A percentile compares a stretch with the other conserved stretches of the same genome.
phyloP scores from a whole-genome alignment of 2,329 filamentous ascomycete genomes.

The Akanthomyces dipterigenus region DNA sequence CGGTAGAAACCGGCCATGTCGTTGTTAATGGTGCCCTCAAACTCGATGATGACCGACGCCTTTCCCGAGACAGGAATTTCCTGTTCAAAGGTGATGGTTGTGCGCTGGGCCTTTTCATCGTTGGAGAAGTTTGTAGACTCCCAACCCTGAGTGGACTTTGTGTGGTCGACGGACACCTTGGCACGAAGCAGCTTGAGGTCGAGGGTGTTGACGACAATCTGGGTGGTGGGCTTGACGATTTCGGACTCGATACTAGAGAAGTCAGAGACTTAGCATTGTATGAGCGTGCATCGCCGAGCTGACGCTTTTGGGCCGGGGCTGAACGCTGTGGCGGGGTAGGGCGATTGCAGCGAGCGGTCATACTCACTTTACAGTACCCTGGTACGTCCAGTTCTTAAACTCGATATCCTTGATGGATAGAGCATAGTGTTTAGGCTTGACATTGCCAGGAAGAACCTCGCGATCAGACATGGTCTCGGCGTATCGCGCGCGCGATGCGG shows the following conservation, averaged over 20 bases:
- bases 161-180: constrained; percentile 53
- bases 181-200: constrained; percentile 68
- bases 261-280: constrained; percentile 7
- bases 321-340: constrained; percentile 3
- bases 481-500: constrained; percentile 10
- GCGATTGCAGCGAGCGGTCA: not conserved
- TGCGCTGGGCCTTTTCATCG: constrained; percentile 77
- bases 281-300: not conserved
- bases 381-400: constrained; percentile 67
- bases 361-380: constrained; percentile 64
- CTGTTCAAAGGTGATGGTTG: constrained; percentile 67
- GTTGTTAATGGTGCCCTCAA: constrained; percentile 78
- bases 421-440: constrained; percentile 81
- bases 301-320: not conserved
- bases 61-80: constrained; percentile 62
- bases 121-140: constrained; percentile 66
- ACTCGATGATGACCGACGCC: constrained; percentile 62
- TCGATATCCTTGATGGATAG: constrained; percentile 77
- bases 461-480: constrained; percentile 46
- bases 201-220: constrained; percentile 78
- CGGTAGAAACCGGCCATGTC: constrained; percentile 92
- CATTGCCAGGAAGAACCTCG: constrained; percentile 54
- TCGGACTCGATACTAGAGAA: constrained; percentile 61
- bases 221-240: constrained; percentile 63
- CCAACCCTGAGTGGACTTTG: constrained; percentile 48